These are phyloP conservation scores for Phytopythium montanum DNA, from an alignment of 352 stramenopile genomes.

Conservation along the genomic window DNA sequence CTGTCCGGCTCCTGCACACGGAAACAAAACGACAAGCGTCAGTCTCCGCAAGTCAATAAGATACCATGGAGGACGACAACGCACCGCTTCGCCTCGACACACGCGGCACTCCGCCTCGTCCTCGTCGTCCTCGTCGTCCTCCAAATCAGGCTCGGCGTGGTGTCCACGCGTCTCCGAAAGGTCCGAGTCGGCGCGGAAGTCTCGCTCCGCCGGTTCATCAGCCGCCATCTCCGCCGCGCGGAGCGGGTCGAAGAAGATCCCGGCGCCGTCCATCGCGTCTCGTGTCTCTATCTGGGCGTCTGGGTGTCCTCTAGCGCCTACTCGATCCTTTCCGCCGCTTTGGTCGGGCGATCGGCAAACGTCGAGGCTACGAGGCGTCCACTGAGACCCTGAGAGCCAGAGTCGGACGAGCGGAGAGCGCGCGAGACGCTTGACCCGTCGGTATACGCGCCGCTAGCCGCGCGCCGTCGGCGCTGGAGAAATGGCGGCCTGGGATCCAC, in stretches of 20 bases:
- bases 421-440: not conserved
- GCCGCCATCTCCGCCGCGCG: not conserved
- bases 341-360: not conserved
- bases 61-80: constrained; percentile 7
- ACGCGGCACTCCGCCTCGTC: constrained; percentile 93
- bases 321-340: not conserved
- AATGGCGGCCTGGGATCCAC: not conserved
- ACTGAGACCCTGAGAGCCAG: not conserved
- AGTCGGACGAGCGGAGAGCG: not conserved
- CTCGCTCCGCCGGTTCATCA: not conserved
- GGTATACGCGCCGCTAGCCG: not conserved
- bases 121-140: constrained; percentile 27
- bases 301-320: not conserved
- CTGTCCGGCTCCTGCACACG: constrained; percentile 51
- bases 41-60: not conserved
- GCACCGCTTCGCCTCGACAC: constrained; percentile 89
- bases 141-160: constrained; percentile 7
- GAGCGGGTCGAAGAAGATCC: constrained; percentile 3
- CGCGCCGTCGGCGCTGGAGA: not conserved
- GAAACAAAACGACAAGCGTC: not conserved
- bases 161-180: not conserved
- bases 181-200: not conserved
- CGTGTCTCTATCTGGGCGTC: not conserved
- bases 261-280: constrained; percentile 8
- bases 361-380: not conserved